Conservation (phyloP, 139 green algal species). For the Pseudopediastrum boryanum region DNA sequence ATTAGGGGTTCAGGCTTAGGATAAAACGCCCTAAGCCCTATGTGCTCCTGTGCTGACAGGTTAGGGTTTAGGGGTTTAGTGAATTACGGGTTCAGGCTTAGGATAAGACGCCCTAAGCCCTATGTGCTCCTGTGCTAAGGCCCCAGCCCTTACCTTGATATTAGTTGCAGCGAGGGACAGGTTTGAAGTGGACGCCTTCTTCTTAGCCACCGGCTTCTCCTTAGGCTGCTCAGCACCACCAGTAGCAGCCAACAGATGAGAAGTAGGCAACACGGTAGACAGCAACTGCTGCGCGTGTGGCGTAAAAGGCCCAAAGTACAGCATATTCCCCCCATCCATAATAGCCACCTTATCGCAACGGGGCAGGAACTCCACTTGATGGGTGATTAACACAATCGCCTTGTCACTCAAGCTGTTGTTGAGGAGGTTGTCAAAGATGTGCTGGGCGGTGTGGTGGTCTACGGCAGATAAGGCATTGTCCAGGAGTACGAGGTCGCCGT, state of each 20-base stretch:
- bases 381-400: slow-evolving; percentile 43
- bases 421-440: slow-evolving; percentile 47
- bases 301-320: slow-evolving; percentile 64
- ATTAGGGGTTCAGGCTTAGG: no score
- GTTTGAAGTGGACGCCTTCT: slow-evolving; percentile 18
- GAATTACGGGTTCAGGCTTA: no score
- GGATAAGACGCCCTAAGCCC: no score
- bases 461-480: slow-evolving; percentile 57
- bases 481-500: slow-evolving; percentile 49
- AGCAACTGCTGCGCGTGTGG: no score
- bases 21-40: no score
- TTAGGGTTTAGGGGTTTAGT: no score
- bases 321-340: slow-evolving; percentile 46
- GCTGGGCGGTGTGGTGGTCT: slow-evolving; percentile 52
- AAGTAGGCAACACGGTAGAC: slow-evolving; percentile 47
- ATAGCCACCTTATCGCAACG: slow-evolving; percentile 53
- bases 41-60: no score
- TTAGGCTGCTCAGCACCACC: slow-evolving; percentile 47
- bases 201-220: background rate
- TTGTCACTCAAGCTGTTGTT: slow-evolving; percentile 37
- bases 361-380: slow-evolving; percentile 55
- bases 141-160: no score
- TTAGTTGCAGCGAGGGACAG: no score
- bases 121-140: no score
- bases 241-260: slow-evolving; percentile 47